Base-by-base conservation (phyloP, 768 basidiomycete genomes). In the Coprinellus micaceus region DNA sequence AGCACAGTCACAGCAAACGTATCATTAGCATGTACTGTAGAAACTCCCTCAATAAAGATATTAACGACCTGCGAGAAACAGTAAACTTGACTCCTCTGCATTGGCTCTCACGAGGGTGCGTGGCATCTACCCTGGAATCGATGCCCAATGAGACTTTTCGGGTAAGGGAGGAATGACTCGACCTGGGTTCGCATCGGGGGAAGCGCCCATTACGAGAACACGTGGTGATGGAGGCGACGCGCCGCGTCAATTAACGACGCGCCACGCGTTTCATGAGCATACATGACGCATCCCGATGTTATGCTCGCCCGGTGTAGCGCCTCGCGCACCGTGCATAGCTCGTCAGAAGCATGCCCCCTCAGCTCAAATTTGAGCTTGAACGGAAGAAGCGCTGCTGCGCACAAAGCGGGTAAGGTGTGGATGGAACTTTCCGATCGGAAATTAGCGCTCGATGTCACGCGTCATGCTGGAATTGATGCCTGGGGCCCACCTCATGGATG, bases 171-270 rank as follows among this genome's bases (percentile, higher is more conserved):
- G 7, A 2, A 30, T 48, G 47, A 48, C 47, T 48, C 28, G 47
- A 29, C 25, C 21, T 15, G 25, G 10, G 15, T 48, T 29, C 25
- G 47, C 25, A 48, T 28, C 47, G 47, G 47, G 17, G 47, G 47
- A 29, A 48, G 13, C 4, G 28, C 25, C 28, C 26, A 36, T 51
- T 19, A 26, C 19, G 29, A n/a, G 29, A 51, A 33, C 46, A 51
- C 49, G 33, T 51, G 49, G 29, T 51, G 49, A 29, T 29, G 12
- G 19, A 11, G n/a, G 33, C 33, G 30, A 51, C 49, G 49, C 49
- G 49, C 30, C 33, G 29, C 30, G 29, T 22, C 21, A 51, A 51
- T 51, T 51, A 51, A 51, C 17, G 49, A 51, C 49, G 49, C 49
- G 49, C 40, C 39, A 25, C 44, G 33, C 40, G 40, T 43, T 43